These are phyloP conservation scores for Waltergamsia citrina DNA, from an alignment of 2,329 filamentous ascomycete species.

Conservation along the genomic window DNA sequence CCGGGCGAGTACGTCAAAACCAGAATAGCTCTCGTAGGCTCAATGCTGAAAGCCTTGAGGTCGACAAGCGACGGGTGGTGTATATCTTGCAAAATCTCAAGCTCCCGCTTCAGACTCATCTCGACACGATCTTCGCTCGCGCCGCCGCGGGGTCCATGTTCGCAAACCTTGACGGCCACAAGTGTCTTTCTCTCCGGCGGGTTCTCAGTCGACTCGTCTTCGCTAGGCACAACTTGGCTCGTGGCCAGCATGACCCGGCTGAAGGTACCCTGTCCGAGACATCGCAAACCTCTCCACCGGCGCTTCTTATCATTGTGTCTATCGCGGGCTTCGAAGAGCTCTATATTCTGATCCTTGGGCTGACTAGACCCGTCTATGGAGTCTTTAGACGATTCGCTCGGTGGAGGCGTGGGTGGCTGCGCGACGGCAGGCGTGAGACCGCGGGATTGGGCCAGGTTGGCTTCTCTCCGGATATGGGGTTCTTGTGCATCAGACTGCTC, in stretches of 20 bases:
- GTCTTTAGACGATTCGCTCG: constrained; percentile 58
- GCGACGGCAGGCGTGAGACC: constrained; percentile 55
- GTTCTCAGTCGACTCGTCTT: constrained; percentile 21
- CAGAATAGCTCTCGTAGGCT: constrained; percentile 71
- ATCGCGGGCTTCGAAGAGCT: constrained; percentile 63
- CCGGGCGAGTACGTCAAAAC: constrained; percentile 89
- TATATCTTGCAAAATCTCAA: constrained; percentile 85
- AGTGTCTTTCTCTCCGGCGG: constrained; percentile 56
- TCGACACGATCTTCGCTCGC: constrained; percentile 90
- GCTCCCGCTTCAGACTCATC: constrained; percentile 85
- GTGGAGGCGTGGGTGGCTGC: constrained; percentile 70
- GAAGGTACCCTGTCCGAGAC: constrained; percentile 88
- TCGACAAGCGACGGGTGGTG: constrained; percentile 86
- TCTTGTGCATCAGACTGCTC: constrained; percentile 28
- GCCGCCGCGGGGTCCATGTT: constrained; percentile 87
- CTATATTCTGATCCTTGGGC: constrained; percentile 31
- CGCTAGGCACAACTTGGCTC: constrained; percentile 49
- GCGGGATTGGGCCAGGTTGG: constrained; percentile 68
- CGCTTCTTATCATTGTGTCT: constrained; percentile 60
- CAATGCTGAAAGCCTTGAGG: constrained; percentile 83
- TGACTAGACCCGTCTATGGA: constrained; percentile 29
- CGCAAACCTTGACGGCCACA: constrained; percentile 91
- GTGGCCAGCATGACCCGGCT: constrained; percentile 90
- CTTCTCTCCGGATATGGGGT: constrained; percentile 58
- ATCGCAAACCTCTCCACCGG: constrained; percentile 69